Percentiles rank a stretch among this genome's conserved stretches.
These are phyloP conservation scores for Porphyridium purpureum DNA, from an alignment of 23 red algal genomes.

Conservation along the genomic window DNA sequence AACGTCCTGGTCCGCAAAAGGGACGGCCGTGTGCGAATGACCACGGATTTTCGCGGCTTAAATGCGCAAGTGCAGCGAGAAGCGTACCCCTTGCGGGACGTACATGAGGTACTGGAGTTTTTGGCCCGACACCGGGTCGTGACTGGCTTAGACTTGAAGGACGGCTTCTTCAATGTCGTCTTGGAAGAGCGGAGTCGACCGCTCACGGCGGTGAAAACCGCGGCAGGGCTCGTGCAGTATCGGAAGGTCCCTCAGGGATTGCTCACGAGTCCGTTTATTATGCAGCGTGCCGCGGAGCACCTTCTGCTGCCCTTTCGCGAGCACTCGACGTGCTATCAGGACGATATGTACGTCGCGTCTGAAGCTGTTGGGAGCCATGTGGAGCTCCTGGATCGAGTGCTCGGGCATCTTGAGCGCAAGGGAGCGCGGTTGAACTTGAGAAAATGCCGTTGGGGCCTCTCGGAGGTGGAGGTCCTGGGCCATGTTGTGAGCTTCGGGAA, in stretches of 20 bases:
- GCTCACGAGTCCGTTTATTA: constrained; percentile 6
- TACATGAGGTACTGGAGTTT: constrained; percentile 7
- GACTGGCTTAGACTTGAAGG: constrained; percentile 10
- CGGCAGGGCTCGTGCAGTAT: constrained; percentile 6
- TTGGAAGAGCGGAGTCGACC: constrained; percentile 4
- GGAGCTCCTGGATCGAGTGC: background rate
- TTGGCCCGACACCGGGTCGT: constrained; percentile 12
- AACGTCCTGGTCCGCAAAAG: no score
- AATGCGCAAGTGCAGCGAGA: constrained; percentile 3
- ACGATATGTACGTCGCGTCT: background rate
- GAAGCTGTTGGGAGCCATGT: background rate
- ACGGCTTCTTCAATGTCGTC: constrained; percentile 12
- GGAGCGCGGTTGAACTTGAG: background rate
- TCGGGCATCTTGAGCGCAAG: background rate
- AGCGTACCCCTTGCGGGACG: constrained; percentile 6
- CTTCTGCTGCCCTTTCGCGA: no score
- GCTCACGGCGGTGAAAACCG: constrained; percentile 10
- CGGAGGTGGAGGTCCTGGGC: background rate
- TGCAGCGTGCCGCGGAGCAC: no score
- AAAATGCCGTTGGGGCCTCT: background rate
- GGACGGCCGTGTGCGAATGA: no score
- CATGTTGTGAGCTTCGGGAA: background rate
- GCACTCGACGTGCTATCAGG: no score
- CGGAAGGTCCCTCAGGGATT: constrained; percentile 6
- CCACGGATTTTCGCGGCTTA: constrained; percentile 6